Conservation (phyloP, 805 yeast species). For the Pichia exigua region DNA sequence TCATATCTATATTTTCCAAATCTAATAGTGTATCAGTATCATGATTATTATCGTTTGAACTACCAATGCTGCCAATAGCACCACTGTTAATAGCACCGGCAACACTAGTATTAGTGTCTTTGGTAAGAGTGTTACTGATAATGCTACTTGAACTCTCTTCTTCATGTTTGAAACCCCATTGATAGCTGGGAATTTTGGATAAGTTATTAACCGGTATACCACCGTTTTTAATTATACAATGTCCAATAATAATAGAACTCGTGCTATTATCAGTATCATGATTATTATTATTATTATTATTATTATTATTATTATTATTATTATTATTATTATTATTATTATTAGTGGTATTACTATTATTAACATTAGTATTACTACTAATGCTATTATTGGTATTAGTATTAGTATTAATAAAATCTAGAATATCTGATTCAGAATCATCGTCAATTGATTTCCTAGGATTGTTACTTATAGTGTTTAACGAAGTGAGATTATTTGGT, state of each 20-base stretch:
- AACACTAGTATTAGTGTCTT: neutral
- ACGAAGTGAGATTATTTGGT: constrained; percentile 5
- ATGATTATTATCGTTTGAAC: neutral
- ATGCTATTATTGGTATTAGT: neutral
- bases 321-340: neutral
- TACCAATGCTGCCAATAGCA: neutral
- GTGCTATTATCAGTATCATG: neutral
- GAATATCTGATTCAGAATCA: neutral
- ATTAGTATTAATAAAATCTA: neutral
- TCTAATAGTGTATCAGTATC: neutral
- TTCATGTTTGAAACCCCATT: constrained; percentile 27
- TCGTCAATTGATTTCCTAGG: neutral
- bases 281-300: neutral
- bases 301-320: neutral
- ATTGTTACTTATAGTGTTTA: neutral
- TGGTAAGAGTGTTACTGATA: neutral
- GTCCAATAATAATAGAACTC: constrained; percentile 24
- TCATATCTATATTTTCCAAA: neutral
- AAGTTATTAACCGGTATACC: constrained; percentile 28
- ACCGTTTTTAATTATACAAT: constrained; percentile 27
- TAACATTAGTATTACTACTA: neutral
- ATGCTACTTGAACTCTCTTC: constrained; percentile 12
- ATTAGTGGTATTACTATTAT: neutral
- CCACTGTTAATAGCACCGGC: neutral
- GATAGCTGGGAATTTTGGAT: constrained; percentile 29